Percentiles rank a stretch among this genome's conserved stretches.
Evolutionary conservation across 352 stramenopile genomes (phyloP).

Genomic region (Phytopythium litorale): DNA sequence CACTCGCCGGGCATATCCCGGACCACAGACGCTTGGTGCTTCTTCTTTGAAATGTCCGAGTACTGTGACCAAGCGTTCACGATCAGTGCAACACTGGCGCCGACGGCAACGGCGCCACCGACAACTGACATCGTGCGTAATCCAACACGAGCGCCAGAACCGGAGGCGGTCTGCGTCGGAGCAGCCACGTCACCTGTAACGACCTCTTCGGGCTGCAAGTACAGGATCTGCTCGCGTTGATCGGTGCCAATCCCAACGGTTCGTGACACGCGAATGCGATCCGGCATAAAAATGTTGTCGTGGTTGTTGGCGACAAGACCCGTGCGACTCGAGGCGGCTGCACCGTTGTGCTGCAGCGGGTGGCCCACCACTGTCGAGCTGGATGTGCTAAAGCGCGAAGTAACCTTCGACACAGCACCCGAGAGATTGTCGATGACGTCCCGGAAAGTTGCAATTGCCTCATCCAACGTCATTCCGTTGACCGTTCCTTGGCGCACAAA

Average conservation of each 20-base stretch:
- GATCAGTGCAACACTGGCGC: slow-evolving; percentile 66
- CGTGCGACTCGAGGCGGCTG: slow-evolving; percentile 21
- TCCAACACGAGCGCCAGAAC: slow-evolving; percentile 15
- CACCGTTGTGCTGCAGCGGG: slow-evolving; percentile 24
- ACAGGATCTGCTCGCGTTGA: slow-evolving; percentile 64
- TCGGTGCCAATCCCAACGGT: slow-evolving; percentile 56
- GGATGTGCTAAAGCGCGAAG: slow-evolving; percentile 57
- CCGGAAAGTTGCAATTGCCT: slow-evolving; percentile 77
- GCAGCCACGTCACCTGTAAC: slow-evolving; percentile 48
- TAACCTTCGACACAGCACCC: slow-evolving; percentile 52
- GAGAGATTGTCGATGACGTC: slow-evolving; percentile 68
- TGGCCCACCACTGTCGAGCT: slow-evolving; percentile 69
- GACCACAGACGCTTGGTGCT: slow-evolving; percentile 60
- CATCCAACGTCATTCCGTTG: slow-evolving; percentile 78
- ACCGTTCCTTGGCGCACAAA: slow-evolving; percentile 78
- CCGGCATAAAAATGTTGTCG: slow-evolving; percentile 73
- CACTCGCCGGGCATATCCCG: slow-evolving; percentile 75
- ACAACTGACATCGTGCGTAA: slow-evolving; percentile 60
- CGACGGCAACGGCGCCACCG: slow-evolving; percentile 68
- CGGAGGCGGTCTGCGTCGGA: slow-evolving; percentile 16
- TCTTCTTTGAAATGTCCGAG: slow-evolving; percentile 54
- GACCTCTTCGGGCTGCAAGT: slow-evolving; percentile 76
- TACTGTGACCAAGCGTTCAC: slow-evolving; percentile 81
- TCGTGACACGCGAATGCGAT: slow-evolving; percentile 65
- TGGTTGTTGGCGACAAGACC: slow-evolving; percentile 73